Base-by-base conservation (phyloP, 2,329 filamentous ascomycete species). In the Alternaria atra region DNA sequence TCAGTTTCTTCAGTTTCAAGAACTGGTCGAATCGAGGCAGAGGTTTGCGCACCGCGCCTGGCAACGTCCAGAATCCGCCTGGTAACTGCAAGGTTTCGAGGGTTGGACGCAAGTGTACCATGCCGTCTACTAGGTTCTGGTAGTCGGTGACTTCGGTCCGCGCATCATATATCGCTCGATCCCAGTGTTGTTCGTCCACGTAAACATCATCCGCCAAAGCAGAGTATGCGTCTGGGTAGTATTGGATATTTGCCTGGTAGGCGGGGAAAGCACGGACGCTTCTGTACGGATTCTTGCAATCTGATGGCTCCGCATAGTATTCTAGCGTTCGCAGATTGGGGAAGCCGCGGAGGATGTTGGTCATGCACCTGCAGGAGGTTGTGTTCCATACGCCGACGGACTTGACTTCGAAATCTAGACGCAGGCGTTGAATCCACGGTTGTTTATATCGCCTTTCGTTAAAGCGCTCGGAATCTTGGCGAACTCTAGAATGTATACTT, bases 61-160 rank as follows among this genome's bases (percentile, higher is more conserved):
- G 64, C 12, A 66, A 52, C 1, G 66, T 63, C 66, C 66, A 68
- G 40, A 68, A 67, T 7, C 66, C 66, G 2, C 64, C 64, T 8
- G 64, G 66, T 2, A 67, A 32, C 13, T 57, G 43, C n/a, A 68
- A 25, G 9, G 13, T 39, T 13, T 63, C 25, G 15, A 68, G 55
- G 3, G 15, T 34, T 13, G 55, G 51, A 4, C 61, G 51, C 3
- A 67, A n/a, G 30, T 65, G 61, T 10, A 58, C 8, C 13, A 67
- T 23, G 5, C 32, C 47, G 20, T 67, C 61, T 0, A 67, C 60
- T 0, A 67, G 43, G 32, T 50, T 52, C 17, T 67, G 66, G 44
- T 65, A 67, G 20, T 68, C 61, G 8, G 66, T 67, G n/a, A 57
- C 46, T 23, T 60, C 50, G n/a, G 61, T 68, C 6, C 64, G 62